Evolutionary conservation across 768 basidiomycete species (phyloP), one percentile per base, ranked within the genome.

Genomic region (Dendrothele bispora): DNA sequence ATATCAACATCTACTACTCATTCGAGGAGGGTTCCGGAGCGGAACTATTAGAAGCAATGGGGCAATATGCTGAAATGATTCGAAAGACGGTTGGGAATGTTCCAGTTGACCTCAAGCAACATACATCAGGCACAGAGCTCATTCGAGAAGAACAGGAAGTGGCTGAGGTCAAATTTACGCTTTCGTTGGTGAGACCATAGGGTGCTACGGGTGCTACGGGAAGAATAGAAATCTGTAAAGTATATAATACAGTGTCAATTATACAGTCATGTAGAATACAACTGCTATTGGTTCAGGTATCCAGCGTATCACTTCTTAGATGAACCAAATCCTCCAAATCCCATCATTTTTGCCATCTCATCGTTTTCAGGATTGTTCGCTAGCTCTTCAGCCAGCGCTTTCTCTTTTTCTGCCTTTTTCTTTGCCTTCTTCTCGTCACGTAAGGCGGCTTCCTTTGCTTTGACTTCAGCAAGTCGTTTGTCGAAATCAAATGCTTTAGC

Each of bases 401-500:
- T 80, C 58, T 90, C 84, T 59, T 84, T 88, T 61, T 82, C 82
- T 10, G 83, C 88, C 60, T 88, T 88, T 65, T 86, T 89, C 52
- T 84, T 80, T 7, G 84, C 79, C 57, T 90, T 94, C 68, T 85
- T 86, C 65, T 85, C 78, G 26, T 82, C 80, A 11, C 89, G 81
- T 21, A 79, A 66, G 0, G 79, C 72, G 8, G 73, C 70, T 64
- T 95, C 91, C 55, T 81, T 84, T 24, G 78, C 82, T 55, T 82
- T 83, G 42, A 98, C 82, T 56, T 93, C 89, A 26, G 83, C 82
- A 11, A 98, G 68, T 22, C 97, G 88, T 60, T 88, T 72, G 59
- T 94, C 87, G 69, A 99, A 99, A 69, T 99, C 95, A 60, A 82
- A 99, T n/a, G 85, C 81, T 62, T 97, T 97, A 0, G 91, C 86